Evolutionary conservation across 1,284 basidiomycete genomes (phyloP).

Genomic region (Rhodotorula sp.): DNA sequence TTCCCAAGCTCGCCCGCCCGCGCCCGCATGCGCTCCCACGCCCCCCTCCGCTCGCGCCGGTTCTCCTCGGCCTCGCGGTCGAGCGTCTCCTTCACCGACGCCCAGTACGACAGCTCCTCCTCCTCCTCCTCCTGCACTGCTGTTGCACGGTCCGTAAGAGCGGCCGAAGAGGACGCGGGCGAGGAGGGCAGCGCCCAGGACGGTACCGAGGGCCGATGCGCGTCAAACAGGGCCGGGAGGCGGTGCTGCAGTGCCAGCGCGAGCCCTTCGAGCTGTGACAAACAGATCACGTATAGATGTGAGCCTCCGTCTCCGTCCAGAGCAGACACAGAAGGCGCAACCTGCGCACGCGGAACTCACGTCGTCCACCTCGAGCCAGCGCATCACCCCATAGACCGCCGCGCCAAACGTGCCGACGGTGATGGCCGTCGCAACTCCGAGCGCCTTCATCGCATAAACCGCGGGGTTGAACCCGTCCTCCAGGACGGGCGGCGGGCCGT

Average conservation of each 20-base stretch:
- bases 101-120: constrained; percentile 39
- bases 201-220: constrained; percentile 19
- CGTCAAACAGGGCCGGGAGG: constrained; percentile 15
- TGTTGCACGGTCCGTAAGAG: not conserved
- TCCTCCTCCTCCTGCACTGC: too few relatives aligned
- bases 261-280: constrained; percentile 29
- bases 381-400: constrained; percentile 28
- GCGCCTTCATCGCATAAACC: constrained; percentile 32
- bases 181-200: constrained; percentile 26
- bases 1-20: not conserved
- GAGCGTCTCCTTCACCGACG: constrained; percentile 31
- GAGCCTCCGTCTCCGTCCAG: not conserved
- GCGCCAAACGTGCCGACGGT: constrained; percentile 25
- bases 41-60: constrained; percentile 5
- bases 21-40: constrained; percentile 19
- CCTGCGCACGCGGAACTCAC: constrained; percentile 12
- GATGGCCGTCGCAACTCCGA: constrained; percentile 32
- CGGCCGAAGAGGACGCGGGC: not conserved
- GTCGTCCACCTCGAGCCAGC: constrained; percentile 29
- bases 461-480: constrained; percentile 44
- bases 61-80: constrained; percentile 38
- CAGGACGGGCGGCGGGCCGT: not conserved
- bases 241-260: constrained; percentile 25
- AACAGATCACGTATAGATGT: too few relatives aligned
- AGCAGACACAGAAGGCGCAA: not conserved